Conservation (phyloP, 768 basidiomycete species). For the Megacollybia marginata region DNA sequence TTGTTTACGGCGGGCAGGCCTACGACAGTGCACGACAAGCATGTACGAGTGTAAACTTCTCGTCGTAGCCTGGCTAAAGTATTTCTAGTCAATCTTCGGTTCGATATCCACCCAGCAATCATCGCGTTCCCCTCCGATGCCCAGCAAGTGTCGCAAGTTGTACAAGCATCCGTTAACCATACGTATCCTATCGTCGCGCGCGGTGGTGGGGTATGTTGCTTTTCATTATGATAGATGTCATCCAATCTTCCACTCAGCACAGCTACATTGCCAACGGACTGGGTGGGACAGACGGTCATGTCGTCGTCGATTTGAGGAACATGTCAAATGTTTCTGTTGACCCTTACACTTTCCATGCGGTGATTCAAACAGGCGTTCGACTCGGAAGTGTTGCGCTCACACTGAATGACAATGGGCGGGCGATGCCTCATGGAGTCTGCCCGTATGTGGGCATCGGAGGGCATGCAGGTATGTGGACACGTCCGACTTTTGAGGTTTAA, state of each 20-base stretch:
- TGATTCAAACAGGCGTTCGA: slow-evolving; percentile 35
- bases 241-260: slow-evolving; percentile 22
- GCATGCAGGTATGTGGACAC: slow-evolving; percentile 26
- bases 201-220: slow-evolving; percentile 33
- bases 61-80: no score
- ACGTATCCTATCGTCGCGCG: slow-evolving; percentile 33
- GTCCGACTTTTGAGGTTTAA: not conserved
- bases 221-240: not conserved
- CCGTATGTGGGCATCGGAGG: slow-evolving; percentile 47
- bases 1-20: no score
- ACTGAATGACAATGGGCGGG: slow-evolving; percentile 32
- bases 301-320: slow-evolving; percentile 39
- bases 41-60: no score
- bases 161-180: slow-evolving; percentile 24
- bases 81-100: slow-evolving; percentile 31
- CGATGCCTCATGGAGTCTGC: slow-evolving; percentile 46
- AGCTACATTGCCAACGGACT: slow-evolving; percentile 44
- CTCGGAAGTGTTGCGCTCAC: slow-evolving; percentile 38
- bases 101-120: slow-evolving; percentile 28
- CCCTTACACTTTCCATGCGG: slow-evolving; percentile 22
- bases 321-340: slow-evolving; percentile 32
- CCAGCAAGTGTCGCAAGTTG: slow-evolving; percentile 27
- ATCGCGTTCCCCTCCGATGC: slow-evolving; percentile 27
- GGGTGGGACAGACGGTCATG: slow-evolving; percentile 28
- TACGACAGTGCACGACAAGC: no score